These are phyloP conservation scores for Cryptococcus maquisensis DNA, from an alignment of 1,284 basidiomycete genomes.

Conservation along the genomic window DNA sequence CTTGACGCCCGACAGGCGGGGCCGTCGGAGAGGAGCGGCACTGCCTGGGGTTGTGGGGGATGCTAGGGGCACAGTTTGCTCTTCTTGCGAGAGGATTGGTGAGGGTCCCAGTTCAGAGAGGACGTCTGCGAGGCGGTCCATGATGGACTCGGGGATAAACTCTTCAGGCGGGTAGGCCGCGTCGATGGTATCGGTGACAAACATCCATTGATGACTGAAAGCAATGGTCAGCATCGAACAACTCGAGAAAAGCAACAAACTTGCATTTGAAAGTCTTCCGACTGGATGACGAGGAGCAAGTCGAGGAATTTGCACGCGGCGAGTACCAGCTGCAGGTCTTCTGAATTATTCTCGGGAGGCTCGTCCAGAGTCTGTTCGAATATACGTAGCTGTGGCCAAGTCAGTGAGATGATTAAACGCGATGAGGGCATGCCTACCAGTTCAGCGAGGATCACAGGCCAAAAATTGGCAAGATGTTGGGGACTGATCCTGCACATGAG, in stretches of 20 bases:
- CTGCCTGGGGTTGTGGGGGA: neutral
- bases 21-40: conserved; percentile 57
- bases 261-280: conserved; percentile 96
- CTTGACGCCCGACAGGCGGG: conserved; percentile 63
- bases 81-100: neutral
- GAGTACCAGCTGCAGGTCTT: conserved; percentile 74
- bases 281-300: conserved; percentile 82
- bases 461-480: conserved; percentile 89
- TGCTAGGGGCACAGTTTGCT: neutral
- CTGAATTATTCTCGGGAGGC: conserved; percentile 63
- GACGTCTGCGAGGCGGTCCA: conserved; percentile 85
- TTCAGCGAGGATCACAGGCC: conserved; percentile 94
- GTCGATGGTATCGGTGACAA: conserved; percentile 95
- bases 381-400: conserved; percentile 53
- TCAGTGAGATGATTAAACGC: neutral
- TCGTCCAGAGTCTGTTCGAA: conserved; percentile 54
- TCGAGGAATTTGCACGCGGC: conserved; percentile 93
- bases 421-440: conserved; percentile 46
- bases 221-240: neutral
- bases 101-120: conserved; percentile 50
- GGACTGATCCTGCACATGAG: conserved; percentile 85
- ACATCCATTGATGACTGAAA: conserved; percentile 97
- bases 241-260: conserved; percentile 26
- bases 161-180: conserved; percentile 82
- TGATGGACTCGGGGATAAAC: conserved; percentile 77